phyloP scores from a whole-genome alignment of 2,329 filamentous ascomycete species.

The Talaromyces sp. region DNA sequence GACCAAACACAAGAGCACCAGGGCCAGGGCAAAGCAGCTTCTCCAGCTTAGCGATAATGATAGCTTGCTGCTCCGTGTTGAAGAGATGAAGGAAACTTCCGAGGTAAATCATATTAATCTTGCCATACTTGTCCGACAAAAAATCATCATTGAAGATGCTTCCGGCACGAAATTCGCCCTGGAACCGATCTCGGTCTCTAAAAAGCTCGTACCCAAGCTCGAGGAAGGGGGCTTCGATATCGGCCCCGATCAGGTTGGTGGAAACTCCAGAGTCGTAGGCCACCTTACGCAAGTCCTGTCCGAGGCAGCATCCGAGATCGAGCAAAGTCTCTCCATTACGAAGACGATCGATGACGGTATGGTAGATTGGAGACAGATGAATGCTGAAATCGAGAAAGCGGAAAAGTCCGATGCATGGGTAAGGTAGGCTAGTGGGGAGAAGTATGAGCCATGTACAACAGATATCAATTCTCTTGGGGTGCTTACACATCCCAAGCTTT shows the following conservation, averaged over 20 bases:
- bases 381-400: slow-evolving; percentile 44
- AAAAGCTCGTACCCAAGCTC: slow-evolving; percentile 10
- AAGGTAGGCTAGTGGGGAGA: slow-evolving; percentile 26
- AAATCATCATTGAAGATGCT: slow-evolving; percentile 10
- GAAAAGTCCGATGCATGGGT: slow-evolving; percentile 45
- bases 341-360: slow-evolving; percentile 24
- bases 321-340: slow-evolving; percentile 33
- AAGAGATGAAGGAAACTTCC: slow-evolving; percentile 19
- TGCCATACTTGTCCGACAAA: not conserved
- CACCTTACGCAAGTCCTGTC: slow-evolving; percentile 46
- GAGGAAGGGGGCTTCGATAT: not conserved
- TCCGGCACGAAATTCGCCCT: not conserved
- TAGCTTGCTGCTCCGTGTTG: slow-evolving; percentile 8
- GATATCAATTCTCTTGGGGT: too few species aligned
- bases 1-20: slow-evolving; percentile 4
- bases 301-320: slow-evolving; percentile 45
- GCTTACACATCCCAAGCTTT: not conserved
- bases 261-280: slow-evolving; percentile 26
- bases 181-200: not conserved
- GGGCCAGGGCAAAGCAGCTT: not conserved
- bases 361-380: slow-evolving; percentile 31
- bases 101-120: slow-evolving; percentile 18
- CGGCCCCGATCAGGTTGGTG: not conserved
- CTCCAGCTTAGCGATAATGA: not conserved
- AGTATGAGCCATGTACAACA: too few species aligned